phyloP scores from a whole-genome alignment of 805 yeast species.

The Saturnispora saitoi region DNA sequence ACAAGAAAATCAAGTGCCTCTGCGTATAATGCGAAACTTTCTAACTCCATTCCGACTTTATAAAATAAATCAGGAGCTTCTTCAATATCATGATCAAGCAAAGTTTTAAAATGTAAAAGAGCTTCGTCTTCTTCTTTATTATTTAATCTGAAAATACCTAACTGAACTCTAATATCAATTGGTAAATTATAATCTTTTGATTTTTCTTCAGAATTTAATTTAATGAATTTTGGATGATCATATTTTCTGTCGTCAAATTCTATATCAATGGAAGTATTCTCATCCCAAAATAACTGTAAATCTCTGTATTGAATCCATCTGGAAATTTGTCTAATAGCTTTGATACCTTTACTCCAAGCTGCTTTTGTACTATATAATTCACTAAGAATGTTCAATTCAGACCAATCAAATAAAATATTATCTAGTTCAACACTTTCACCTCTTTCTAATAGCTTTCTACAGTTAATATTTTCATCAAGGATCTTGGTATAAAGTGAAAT shows the following conservation, averaged over 20 bases:
- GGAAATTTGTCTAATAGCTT: conserved; percentile 57
- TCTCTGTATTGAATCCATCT: conserved; percentile 77
- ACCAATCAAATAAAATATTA: conserved; percentile 68
- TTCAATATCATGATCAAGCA: conserved; percentile 44
- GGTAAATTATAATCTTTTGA: conserved; percentile 51
- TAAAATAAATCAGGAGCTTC: conserved; percentile 65
- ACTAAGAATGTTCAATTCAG: conserved; percentile 73
- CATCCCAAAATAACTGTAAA: conserved; percentile 60
- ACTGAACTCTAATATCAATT: conserved; percentile 75
- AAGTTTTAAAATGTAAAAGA: conserved; percentile 51
- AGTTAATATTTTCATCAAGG: conserved; percentile 47
- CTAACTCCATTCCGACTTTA: conserved; percentile 70
- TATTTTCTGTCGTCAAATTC: conserved; percentile 75
- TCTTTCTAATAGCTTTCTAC: conserved; percentile 25
- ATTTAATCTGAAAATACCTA: conserved; percentile 67
- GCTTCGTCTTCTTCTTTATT: conserved; percentile 64
- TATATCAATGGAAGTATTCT: conserved; percentile 48
- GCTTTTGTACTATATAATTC: conserved; percentile 70
- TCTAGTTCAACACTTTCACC: conserved; percentile 20
- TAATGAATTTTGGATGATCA: conserved; percentile 36
- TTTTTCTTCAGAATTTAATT: conserved; percentile 32
- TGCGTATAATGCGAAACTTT: conserved; percentile 57
- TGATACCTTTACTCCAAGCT: conserved; percentile 56
- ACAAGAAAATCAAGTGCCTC: conserved; percentile 66
- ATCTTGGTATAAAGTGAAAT: conserved; percentile 59